Percentiles rank a stretch among this genome's conserved stretches.
Conservation (phyloP, 2,329 filamentous ascomycete species). For the Talaromyces verruculosus region DNA sequence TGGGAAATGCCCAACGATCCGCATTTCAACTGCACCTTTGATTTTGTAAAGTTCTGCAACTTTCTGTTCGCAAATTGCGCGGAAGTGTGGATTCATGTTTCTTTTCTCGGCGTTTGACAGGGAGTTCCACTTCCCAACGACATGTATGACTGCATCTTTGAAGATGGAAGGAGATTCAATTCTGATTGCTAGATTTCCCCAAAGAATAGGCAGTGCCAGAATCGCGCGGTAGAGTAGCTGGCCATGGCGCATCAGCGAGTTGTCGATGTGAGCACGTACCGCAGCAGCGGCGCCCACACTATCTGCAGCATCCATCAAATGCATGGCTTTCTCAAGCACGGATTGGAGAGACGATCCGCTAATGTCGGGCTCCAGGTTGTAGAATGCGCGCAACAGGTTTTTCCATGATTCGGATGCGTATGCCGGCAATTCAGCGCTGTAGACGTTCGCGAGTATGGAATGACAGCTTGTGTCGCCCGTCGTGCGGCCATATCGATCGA, state of each 20-base stretch:
- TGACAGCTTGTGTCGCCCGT: constrained; percentile 18
- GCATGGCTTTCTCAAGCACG: constrained; percentile 43
- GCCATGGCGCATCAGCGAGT: constrained; percentile 49
- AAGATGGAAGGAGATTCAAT: constrained; percentile 47
- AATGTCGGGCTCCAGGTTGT: constrained; percentile 45
- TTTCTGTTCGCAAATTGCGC: constrained; percentile 29
- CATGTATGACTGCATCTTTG: constrained; percentile 33
- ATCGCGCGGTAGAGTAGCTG: constrained; percentile 50
- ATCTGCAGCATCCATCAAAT: constrained; percentile 48
- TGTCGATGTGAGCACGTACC: constrained; percentile 49
- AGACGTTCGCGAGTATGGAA: constrained; percentile 3
- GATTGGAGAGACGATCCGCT: constrained; percentile 40
- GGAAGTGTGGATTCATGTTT: constrained; percentile 25
- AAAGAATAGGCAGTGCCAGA: constrained; percentile 43
- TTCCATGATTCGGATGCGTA: constrained; percentile 38
- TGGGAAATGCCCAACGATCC: constrained; percentile 33
- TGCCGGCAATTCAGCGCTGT: constrained; percentile 12
- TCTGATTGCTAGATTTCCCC: constrained; percentile 49
- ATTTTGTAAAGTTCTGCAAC: constrained; percentile 25
- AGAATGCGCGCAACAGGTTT: constrained; percentile 49
- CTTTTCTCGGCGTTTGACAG: constrained; percentile 26
- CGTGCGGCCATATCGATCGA: constrained; percentile 36
- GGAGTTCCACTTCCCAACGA: constrained; percentile 34
- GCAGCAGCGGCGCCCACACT: constrained; percentile 46
- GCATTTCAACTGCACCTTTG: constrained; percentile 32